Evolutionary conservation across 108 stramenopile genomes (phyloP).

Genomic region (Chaetoceros tenuissimus): DNA sequence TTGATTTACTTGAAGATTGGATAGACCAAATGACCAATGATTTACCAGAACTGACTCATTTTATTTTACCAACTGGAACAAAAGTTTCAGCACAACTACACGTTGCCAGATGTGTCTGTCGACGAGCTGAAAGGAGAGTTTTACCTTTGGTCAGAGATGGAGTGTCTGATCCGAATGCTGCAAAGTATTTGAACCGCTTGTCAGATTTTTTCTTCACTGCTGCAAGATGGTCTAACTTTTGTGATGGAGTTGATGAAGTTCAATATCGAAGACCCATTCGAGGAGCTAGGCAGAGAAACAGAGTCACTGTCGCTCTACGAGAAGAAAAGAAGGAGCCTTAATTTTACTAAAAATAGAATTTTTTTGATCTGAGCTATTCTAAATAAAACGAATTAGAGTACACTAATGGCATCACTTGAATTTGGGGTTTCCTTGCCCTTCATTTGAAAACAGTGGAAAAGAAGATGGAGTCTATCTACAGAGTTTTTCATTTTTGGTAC

Average conservation of each 20-base stretch:
- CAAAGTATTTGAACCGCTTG: constrained; percentile 73
- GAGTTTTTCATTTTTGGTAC: not conserved
- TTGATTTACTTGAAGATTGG: constrained; percentile 63
- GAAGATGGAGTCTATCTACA: not conserved
- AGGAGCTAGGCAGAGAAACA: constrained; percentile 9
- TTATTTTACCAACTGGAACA: constrained; percentile 73
- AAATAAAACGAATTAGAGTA: too few species aligned
- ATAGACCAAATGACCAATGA: constrained; percentile 73
- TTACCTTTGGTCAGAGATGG: constrained; percentile 24
- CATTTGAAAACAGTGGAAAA: too few species aligned
- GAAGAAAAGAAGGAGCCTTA: not conserved
- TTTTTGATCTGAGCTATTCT: too few species aligned
- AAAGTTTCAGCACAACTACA: constrained; percentile 54
- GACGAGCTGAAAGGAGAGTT: constrained; percentile 72
- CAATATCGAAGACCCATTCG: constrained; percentile 39
- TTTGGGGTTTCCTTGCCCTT: too few species aligned
- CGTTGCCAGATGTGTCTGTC: constrained; percentile 74
- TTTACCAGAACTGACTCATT: constrained; percentile 69
- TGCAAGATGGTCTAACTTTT: constrained; percentile 63
- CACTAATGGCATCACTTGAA: too few species aligned
- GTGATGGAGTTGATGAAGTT: constrained; percentile 49
- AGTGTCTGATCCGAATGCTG: constrained; percentile 54
- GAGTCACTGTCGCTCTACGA: not conserved
- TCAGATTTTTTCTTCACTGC: constrained; percentile 82
- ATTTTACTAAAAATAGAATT: not conserved